Evolutionary conservation across 495 filamentous ascomycete genomes (phyloP), one percentile per base, ranked within the genome.

Genomic region (Aspergillus sparsus): DNA sequence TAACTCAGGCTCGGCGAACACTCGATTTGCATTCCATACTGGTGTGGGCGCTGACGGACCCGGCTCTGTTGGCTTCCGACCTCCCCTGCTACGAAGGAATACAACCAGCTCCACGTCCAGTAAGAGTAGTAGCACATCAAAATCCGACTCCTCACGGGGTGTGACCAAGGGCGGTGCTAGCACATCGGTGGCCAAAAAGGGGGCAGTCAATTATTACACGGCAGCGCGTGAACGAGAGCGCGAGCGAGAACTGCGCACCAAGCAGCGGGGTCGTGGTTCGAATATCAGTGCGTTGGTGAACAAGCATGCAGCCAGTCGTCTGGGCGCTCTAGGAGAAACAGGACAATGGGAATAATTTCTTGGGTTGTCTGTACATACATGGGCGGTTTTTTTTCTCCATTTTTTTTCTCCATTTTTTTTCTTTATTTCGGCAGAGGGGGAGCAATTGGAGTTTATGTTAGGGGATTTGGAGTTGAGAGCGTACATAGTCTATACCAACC

Each of bases 201-300:
- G 84, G 27, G 85, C 87, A 37, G 85, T 96, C 35, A 92, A 93
- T 66, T 95, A 89, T 61, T 89, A 93, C 67, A 85, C 89, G 5
- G 82, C 91, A 47, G 93, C 88, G 50, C 85, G 87, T 69, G 89
- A 87, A 71, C 81, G 78, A 60, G 84, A 88, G 74, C 83, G 83
- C 60, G 89, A 86, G 76, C 85, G 80, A 31, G 70, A 74, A 52
- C 61, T 89, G 67, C 55, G 87, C 71, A 60, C 71, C 47, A 69
- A 80, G 71, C 67, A 80, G 63, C 79, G 83, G 68, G 55, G 57
- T 39, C 66, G 71, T 7, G 66, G 70, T 7, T 70, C 75, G 0
- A 74, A 71, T 41, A 72, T 77, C 41, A 63, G 70, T 6, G 70
- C 73, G 47, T 57, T 78, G 55, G 47, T 80, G 62, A 70, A 64